phyloP scores from a whole-genome alignment of 1,284 basidiomycete species.

The Coniophora puteana region DNA sequence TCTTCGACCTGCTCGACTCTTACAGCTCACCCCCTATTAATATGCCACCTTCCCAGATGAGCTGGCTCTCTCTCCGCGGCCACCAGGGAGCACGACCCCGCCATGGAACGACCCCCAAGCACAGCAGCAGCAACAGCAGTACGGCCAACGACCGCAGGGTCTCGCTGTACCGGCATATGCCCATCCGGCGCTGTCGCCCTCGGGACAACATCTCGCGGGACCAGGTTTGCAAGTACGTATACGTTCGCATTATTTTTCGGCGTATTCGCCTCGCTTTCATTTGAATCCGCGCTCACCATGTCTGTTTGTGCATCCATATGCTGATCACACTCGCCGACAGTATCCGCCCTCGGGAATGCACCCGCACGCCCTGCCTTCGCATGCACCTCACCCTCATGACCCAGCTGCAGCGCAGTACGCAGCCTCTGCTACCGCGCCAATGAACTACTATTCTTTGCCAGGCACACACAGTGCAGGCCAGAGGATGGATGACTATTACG shows the following conservation, averaged over 20 bases:
- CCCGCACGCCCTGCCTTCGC: slow-evolving; percentile 16
- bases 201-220: slow-evolving; percentile 21
- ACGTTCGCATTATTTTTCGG: too few relatives aligned
- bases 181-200: slow-evolving; percentile 20
- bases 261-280: too few relatives aligned
- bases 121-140: too few relatives aligned
- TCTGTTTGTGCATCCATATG: slow-evolving; percentile 9
- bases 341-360: slow-evolving; percentile 15
- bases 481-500: too few relatives aligned
- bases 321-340: slow-evolving; percentile 7
- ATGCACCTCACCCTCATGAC: too few relatives aligned
- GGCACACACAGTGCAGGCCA: too few relatives aligned
- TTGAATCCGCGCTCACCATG: too few relatives aligned
- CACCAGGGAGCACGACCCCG: slow-evolving; percentile 33
- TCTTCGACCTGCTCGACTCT: neutral
- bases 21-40: slow-evolving; percentile 1
- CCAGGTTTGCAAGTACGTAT: slow-evolving; percentile 27
- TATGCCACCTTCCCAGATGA: slow-evolving; percentile 33
- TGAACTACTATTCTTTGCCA: too few relatives aligned
- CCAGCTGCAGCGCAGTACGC: too few relatives aligned
- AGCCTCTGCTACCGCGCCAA: too few relatives aligned
- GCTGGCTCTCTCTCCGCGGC: slow-evolving; percentile 35
- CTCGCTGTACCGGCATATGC: slow-evolving; percentile 19
- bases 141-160: slow-evolving; percentile 16
- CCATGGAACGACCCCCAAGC: slow-evolving; percentile 34